A percentile compares a stretch with the other conserved stretches of the same genome.
Evolutionary conservation across 306 rosid genomes (phyloP).

Genomic region (Vigna trinervia): DNA sequence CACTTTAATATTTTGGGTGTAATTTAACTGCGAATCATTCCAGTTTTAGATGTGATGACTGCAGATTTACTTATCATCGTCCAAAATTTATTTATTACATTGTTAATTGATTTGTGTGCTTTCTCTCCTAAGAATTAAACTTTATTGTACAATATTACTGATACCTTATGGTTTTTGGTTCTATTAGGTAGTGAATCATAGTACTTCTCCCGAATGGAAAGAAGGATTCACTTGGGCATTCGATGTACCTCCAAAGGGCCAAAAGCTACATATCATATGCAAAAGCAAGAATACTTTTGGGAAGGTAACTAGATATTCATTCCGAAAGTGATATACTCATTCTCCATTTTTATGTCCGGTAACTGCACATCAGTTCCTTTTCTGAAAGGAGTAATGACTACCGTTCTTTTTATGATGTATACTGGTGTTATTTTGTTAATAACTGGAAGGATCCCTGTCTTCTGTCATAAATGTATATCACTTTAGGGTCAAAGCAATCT

Average conservation of each 20-base stretch:
- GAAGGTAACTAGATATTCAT: slow-evolving; percentile 68
- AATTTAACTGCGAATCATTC: slow-evolving; percentile 17
- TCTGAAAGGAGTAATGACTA: slow-evolving; percentile 32
- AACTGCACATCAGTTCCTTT: slow-evolving; percentile 35
- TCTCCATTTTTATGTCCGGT: slow-evolving; percentile 4
- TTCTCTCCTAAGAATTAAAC: slow-evolving; percentile 33
- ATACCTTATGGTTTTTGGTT: slow-evolving; percentile 34
- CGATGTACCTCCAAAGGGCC: slow-evolving; percentile 98
- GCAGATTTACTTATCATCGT: slow-evolving; percentile 6
- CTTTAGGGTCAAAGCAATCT: slow-evolving; percentile 9
- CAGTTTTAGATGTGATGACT: neutral
- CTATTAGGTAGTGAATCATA: slow-evolving; percentile 83
- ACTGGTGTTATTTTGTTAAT: slow-evolving; percentile 7
- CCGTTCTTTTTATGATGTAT: slow-evolving; percentile 24
- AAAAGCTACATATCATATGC: slow-evolving; percentile 89
- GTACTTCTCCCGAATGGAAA: slow-evolving; percentile 93
- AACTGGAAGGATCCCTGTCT: slow-evolving; percentile 8
- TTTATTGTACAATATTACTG: slow-evolving; percentile 42
- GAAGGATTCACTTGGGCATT: slow-evolving; percentile 99
- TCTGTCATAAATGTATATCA: slow-evolving; percentile 27
- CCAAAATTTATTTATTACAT: slow-evolving; percentile 12
- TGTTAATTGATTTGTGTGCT: slow-evolving; percentile 37
- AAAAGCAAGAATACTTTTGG: slow-evolving; percentile 99
- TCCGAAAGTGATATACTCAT: slow-evolving; percentile 11
- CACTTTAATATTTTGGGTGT: neutral